Conservation (phyloP, 352 stramenopile species). For the Salisapilia sapeloensis region DNA sequence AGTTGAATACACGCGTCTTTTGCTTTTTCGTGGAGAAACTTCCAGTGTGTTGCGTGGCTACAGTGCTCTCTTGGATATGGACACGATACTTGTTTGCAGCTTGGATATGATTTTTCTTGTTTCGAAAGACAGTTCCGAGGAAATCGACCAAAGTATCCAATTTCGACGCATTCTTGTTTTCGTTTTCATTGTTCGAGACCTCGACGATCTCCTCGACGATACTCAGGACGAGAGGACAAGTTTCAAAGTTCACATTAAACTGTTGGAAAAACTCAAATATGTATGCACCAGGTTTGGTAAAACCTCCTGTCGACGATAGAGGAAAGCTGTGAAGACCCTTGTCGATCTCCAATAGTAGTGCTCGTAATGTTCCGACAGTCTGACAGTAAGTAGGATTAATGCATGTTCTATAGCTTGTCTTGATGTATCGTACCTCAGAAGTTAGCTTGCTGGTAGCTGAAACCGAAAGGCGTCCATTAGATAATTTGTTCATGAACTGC, state of each 20-base stretch:
- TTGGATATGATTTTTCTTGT: conserved; percentile 63
- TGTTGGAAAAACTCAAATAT: conserved; percentile 86
- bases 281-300: conserved; percentile 78
- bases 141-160: conserved; percentile 71
- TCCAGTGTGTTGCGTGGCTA: too few species aligned
- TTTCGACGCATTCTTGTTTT: conserved; percentile 49
- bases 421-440: conserved; percentile 21
- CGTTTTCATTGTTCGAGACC: conserved; percentile 50
- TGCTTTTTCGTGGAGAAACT: conserved; percentile 21
- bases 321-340: conserved; percentile 67
- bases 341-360: conserved; percentile 72
- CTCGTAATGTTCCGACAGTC: conserved; percentile 66
- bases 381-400: conserved; percentile 7
- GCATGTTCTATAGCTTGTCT: neutral
- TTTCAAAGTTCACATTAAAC: conserved; percentile 83
- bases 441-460: conserved; percentile 29
- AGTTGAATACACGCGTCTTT: conserved; percentile 86
- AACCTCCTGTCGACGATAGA: conserved; percentile 42
- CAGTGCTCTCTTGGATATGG: conserved; percentile 86
- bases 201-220: conserved; percentile 85
- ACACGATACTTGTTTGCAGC: conserved; percentile 66
- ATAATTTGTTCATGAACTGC: conserved; percentile 54
- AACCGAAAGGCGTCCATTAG: conserved; percentile 36
- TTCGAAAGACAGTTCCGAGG: conserved; percentile 72
- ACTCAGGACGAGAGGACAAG: conserved; percentile 63